Base-by-base conservation (phyloP, 768 basidiomycete species). In the Amanita pseudoporphyria region DNA sequence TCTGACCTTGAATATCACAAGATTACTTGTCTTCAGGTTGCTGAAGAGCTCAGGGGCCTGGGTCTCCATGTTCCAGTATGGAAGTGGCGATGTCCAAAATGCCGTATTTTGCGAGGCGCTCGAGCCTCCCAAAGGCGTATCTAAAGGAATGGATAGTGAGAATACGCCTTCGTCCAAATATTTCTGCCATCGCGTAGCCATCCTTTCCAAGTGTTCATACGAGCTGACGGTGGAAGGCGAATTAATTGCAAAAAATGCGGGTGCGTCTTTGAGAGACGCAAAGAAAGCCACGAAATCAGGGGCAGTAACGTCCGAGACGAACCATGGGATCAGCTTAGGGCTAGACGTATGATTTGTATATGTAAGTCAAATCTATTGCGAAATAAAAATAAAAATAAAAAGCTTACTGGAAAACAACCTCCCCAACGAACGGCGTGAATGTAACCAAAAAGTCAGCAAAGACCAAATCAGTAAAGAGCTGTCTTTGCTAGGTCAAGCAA, bases 261-360 rank as follows among this genome's bases (percentile, higher is more conserved):
- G 70, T 2, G 49, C 41, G 38, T 81, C 73, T 38, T 84, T 72
- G 1, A 93, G 70, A 6, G 71, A 71, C 1, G 62, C 46, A 49
- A 94, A 73, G 0, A 79, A 76, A 43, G 69, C 64, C 21, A 62
- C 56, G 63, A 96, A 96, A 63, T 99, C 95, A 21, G 73, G 68
- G 1, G 95, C 93, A 3, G 88, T 87, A 22, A 94, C 92, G 62
- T 96, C 91, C 9, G 88, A 92, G 39, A 97, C 94, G 61, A 98
- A 99, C 93, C 95, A 99, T 0, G 94, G 94, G 45, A 97, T 86
- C 7, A 87, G 70, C 64, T 99, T 97, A 0, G 93, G 89, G 67
- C 93, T 95, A 53, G 26, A 32, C 39, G 30, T 13, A 44, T 39
- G 35, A 46, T 14, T 36, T 41, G 51, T n/a, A n/a, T n/a, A n/a